phyloP scores from a whole-genome alignment of 441 rosid genomes.

The Erodium moschatum region DNA sequence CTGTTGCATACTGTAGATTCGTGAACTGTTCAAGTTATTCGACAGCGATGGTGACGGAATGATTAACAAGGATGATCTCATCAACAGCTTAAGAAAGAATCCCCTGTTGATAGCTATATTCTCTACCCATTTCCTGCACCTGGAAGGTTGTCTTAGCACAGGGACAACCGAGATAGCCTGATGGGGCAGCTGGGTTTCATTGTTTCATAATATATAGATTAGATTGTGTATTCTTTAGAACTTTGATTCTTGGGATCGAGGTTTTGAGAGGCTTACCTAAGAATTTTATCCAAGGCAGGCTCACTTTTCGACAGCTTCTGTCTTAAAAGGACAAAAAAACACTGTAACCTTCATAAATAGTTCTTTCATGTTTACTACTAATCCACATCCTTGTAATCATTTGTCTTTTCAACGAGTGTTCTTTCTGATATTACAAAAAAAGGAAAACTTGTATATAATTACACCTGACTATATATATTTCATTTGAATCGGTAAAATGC shows the following conservation, averaged over 20 bases:
- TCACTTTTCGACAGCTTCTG: neutral
- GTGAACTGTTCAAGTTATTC: constrained; percentile 38
- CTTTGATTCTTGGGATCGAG: neutral
- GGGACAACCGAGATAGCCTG: constrained; percentile 27
- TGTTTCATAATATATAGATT: neutral
- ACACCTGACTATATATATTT: too few species aligned
- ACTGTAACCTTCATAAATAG: neutral
- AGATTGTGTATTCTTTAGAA: neutral
- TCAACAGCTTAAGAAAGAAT: constrained; percentile 48
- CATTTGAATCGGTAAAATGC: too few species aligned
- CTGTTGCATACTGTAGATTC: constrained; percentile 34
- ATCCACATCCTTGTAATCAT: too few species aligned
- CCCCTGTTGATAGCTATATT: constrained; percentile 65
- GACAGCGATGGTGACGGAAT: constrained; percentile 49
- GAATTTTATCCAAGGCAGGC: neutral
- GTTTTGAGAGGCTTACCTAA: neutral
- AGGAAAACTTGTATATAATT: too few species aligned
- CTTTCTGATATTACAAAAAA: too few species aligned
- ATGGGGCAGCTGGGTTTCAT: neutral
- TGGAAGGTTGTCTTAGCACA: constrained; percentile 16
- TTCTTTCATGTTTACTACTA: neutral
- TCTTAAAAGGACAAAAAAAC: neutral
- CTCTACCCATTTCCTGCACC: constrained; percentile 28
- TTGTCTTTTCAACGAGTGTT: too few species aligned
- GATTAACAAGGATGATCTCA: constrained; percentile 39